These are phyloP conservation scores for Nicotiana otophora DNA, from an alignment of 257 asterid species.

Conservation along the genomic window DNA sequence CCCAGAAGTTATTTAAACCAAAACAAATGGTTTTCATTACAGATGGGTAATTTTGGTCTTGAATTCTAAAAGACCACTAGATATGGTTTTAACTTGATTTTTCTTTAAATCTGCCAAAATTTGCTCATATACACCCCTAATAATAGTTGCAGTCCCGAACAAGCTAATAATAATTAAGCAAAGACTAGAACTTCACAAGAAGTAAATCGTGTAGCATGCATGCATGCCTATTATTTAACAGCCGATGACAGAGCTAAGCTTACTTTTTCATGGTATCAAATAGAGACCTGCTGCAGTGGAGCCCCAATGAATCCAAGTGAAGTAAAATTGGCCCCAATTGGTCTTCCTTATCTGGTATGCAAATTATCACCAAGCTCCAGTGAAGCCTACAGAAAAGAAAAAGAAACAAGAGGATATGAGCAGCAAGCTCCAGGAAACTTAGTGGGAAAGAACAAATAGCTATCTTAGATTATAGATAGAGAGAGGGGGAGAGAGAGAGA, in stretches of 20 bases:
- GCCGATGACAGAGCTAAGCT: not conserved
- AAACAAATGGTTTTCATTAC: not conserved
- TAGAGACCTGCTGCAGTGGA: slow-evolving; percentile 58
- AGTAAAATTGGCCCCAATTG: slow-evolving; percentile 58
- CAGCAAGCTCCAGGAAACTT: slow-evolving; percentile 8
- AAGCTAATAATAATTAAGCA: not conserved
- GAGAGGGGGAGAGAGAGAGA: not conserved
- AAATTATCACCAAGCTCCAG: slow-evolving; percentile 95
- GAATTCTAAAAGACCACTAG: not conserved
- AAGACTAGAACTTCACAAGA: not conserved
- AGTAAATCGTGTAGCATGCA: not conserved
- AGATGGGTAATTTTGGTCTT: not conserved
- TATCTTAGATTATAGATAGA: not conserved
- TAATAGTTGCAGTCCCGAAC: not conserved
- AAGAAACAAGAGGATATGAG: slow-evolving; percentile 17
- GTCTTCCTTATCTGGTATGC: slow-evolving; percentile 75
- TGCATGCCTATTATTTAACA: not conserved
- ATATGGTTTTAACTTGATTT: not conserved
- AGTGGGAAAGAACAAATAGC: slow-evolving; percentile 10
- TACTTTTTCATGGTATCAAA: slow-evolving; percentile 63
- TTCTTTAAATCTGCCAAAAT: not conserved
- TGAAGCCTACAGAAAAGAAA: slow-evolving; percentile 48
- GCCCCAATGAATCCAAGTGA: slow-evolving; percentile 87
- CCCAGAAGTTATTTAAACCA: not conserved
- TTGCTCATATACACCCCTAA: not conserved